These are phyloP conservation scores for Nicotiana tomentosiformis DNA, from an alignment of 257 asterid species.

Conservation along the genomic window DNA sequence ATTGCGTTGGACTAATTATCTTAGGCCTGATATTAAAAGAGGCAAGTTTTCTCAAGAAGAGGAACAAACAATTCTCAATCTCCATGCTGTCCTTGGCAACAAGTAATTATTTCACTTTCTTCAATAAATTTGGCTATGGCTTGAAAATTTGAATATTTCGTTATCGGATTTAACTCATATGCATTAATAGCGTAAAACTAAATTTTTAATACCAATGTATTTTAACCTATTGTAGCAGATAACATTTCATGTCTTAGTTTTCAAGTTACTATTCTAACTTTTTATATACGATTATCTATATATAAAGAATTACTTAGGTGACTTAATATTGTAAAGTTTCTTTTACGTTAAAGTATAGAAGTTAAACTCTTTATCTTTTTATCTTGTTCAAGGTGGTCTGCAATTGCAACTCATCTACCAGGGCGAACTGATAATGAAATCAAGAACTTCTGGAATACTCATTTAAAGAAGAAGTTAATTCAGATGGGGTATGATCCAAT, in stretches of 20 bases:
- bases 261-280: neutral
- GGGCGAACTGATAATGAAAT: constrained; percentile 35
- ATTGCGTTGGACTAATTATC: constrained; percentile 9
- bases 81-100: constrained; percentile 63
- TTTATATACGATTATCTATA: neutral
- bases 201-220: neutral
- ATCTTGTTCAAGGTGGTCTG: constrained; percentile 42
- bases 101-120: constrained; percentile 27
- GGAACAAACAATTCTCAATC: constrained; percentile 62
- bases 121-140: neutral
- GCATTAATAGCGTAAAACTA: neutral
- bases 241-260: neutral
- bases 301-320: neutral
- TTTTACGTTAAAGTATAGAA: neutral
- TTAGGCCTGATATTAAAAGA: constrained; percentile 11
- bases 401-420: constrained; percentile 53
- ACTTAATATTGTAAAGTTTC: neutral
- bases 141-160: neutral
- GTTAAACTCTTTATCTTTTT: neutral
- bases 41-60: constrained; percentile 54
- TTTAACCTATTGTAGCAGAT: neutral
- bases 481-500: constrained; percentile 65
- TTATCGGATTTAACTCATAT: too few species aligned
- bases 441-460: constrained; percentile 60
- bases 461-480: constrained; percentile 50